Evolutionary conservation across 345 rosid genomes (phyloP).

Genomic region (Eucalyptus marginata): DNA sequence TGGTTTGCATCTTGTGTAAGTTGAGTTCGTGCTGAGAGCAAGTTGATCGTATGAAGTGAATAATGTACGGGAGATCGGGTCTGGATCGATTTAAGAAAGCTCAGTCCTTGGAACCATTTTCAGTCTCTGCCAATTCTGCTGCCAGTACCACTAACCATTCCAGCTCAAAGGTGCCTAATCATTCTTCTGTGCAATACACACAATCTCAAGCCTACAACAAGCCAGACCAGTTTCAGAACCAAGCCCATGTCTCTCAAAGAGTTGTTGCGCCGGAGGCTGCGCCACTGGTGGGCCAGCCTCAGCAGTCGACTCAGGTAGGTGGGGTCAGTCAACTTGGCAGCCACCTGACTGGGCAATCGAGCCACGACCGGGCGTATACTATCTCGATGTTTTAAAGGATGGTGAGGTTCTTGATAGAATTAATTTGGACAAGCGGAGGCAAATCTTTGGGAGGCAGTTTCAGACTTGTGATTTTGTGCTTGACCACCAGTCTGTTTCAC

Average conservation of each 20-base stretch:
- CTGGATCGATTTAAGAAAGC: constrained; percentile 90
- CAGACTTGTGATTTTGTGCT: constrained; percentile 86
- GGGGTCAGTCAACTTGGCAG: constrained; percentile 81
- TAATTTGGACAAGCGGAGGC: constrained; percentile 60
- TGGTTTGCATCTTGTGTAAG: not conserved
- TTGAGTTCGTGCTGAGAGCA: not conserved
- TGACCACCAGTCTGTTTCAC: constrained; percentile 75
- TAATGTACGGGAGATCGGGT: constrained; percentile 86
- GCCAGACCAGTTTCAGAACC: constrained; percentile 8
- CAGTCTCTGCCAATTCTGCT: constrained; percentile 44
- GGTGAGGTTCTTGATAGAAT: constrained; percentile 76
- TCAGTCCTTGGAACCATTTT: constrained; percentile 80
- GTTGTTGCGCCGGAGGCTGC: constrained; percentile 20
- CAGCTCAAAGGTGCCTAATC: constrained; percentile 1
- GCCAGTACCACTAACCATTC: constrained; percentile 12
- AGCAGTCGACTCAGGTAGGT: constrained; percentile 48
- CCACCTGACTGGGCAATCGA: constrained; percentile 96
- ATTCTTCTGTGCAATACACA: constrained; percentile 9
- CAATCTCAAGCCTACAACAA: constrained; percentile 4
- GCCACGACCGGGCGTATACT: constrained; percentile 77
- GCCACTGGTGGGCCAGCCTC: constrained; percentile 30
- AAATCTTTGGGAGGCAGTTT: constrained; percentile 82
- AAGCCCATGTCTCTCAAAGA: constrained; percentile 10
- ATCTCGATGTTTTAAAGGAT: constrained; percentile 83
- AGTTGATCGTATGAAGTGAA: not conserved